These are phyloP conservation scores for Brachypodium distachyon DNA, from an alignment of 202 grass and related monocot genomes.

Conservation along the genomic window DNA sequence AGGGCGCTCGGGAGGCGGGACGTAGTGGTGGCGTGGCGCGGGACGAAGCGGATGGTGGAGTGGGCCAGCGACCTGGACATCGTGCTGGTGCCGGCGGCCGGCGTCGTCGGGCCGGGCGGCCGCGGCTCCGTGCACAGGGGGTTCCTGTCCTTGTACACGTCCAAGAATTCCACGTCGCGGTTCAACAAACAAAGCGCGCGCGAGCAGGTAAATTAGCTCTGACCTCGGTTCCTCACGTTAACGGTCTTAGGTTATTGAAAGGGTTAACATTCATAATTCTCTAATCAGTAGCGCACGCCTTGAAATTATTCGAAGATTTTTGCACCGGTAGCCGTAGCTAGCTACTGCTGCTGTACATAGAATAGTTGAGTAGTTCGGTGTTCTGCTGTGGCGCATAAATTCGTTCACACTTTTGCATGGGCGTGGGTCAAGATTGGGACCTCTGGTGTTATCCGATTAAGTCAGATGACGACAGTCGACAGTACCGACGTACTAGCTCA, in stretches of 20 bases:
- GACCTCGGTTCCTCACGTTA: neutral
- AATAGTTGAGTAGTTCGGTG: neutral
- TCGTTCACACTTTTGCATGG: slow-evolving; percentile 15
- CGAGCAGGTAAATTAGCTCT: slow-evolving; percentile 50
- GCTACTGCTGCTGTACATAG: no score
- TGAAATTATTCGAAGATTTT: neutral
- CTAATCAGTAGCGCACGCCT: neutral
- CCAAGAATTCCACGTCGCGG: slow-evolving; percentile 47
- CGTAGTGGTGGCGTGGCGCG: slow-evolving; percentile 76
- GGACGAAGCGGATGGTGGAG: slow-evolving; percentile 55
- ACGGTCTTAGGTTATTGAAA: neutral
- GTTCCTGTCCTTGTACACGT: slow-evolving; percentile 63
- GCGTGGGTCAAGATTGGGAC: neutral
- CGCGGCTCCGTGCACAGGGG: slow-evolving; percentile 48
- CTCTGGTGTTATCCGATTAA: neutral
- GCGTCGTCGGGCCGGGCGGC: slow-evolving; percentile 29
- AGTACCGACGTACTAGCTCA: neutral
- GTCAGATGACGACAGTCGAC: neutral
- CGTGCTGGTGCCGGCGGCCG: slow-evolving; percentile 39
- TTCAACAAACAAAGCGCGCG: slow-evolving; percentile 74
- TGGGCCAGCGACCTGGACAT: slow-evolving; percentile 66
- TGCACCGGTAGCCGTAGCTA: neutral
- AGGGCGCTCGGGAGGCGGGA: slow-evolving; percentile 54
- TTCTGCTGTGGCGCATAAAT: neutral
- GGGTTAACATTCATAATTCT: neutral